Evolutionary conservation across 2,329 filamentous ascomycete genomes (phyloP), one percentile per base, ranked within the genome.

Genomic region (Alternaria hordeiaustralica): DNA sequence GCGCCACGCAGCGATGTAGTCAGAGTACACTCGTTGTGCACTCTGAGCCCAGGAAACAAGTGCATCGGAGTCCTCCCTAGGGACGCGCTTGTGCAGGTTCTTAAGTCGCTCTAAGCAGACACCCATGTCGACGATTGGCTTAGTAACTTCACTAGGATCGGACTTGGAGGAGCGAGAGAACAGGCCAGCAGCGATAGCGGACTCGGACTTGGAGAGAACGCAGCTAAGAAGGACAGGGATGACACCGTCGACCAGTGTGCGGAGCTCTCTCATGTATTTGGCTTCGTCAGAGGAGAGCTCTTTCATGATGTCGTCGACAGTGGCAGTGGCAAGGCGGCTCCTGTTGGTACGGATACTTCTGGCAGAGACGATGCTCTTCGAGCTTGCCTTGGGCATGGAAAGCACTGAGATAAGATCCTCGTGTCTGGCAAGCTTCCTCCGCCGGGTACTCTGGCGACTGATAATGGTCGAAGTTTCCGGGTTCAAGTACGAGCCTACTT

Each of bases 41-140:
- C 87, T 88, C 60, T 93, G 88, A 2, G 94, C 91, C 96, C 96
- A 99, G 44, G 85, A 86, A 10, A 96, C 84, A 56, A 99, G 85
- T 13, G 87, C 86, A 61, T 91, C 87, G 2, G 91, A 83, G 68
- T 96, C 89, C 21, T 89, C 85, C 55, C 92, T 84, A 0, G 95
- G 94, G 15, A 96, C 92, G 58, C 90, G 89, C 74, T 88, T 91
- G 82, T 99, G 96, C 41, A 92, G 83, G 23, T 87, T 88, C 78
- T 91, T 94, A 51, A 99, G 83, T 71, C 93, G 90, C 79, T 98
- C 94, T 6, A 99, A 85, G 4, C 91, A 90, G 60, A 97, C 87
- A 8, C 96, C 96, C 94, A 99, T 98, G 71, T 93, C 90, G 46
- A 98, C 89, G 58, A 99, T 96, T 1, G 95, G 92, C 78, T 93